A percentile compares a stretch with the other conserved stretches of the same genome.
These are phyloP conservation scores for Salix caprea DNA, from an alignment of 345 rosid genomes.

Conservation along the genomic window DNA sequence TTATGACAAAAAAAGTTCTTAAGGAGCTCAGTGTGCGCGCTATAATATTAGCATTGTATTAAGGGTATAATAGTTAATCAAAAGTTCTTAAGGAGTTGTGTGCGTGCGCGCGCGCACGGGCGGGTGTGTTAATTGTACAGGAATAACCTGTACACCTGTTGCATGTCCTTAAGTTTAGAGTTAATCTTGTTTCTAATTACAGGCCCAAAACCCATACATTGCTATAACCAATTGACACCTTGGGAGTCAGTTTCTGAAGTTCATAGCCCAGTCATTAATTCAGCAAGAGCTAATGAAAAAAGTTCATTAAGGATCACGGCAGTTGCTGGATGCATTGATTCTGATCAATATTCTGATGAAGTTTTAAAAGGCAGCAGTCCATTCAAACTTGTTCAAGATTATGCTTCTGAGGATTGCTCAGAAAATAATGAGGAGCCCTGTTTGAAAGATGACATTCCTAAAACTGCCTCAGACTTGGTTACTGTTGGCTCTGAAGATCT, in stretches of 20 bases:
- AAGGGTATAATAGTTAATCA: too few relatives aligned
- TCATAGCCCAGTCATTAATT: conserved; percentile 14
- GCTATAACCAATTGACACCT: conserved; percentile 5
- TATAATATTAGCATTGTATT: too few relatives aligned
- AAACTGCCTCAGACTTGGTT: conserved; percentile 16
- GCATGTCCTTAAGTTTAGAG: not conserved
- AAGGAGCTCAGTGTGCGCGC: too few relatives aligned
- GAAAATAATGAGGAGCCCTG: conserved; percentile 25
- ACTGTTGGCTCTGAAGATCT: conserved; percentile 10
- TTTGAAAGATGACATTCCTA: conserved; percentile 1
- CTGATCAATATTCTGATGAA: conserved; percentile 15
- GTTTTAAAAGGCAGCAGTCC: conserved; percentile 34
- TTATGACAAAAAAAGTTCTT: too few relatives aligned
- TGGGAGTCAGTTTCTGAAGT: conserved; percentile 9
- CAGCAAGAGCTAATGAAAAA: conserved; percentile 17
- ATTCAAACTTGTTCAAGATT: conserved; percentile 43
- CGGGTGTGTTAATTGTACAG: not conserved
- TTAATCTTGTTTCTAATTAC: conserved; percentile 4
- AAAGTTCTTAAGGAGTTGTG: too few relatives aligned
- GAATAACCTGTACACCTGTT: not conserved
- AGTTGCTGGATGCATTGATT: conserved; percentile 11
- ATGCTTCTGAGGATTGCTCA: conserved; percentile 49
- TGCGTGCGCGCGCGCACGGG: too few relatives aligned
- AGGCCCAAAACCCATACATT: conserved; percentile 9
- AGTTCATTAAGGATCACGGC: not conserved